Base-by-base conservation (phyloP, 805 yeast genomes). In the Groenewaldozyma salmanticensis region DNA sequence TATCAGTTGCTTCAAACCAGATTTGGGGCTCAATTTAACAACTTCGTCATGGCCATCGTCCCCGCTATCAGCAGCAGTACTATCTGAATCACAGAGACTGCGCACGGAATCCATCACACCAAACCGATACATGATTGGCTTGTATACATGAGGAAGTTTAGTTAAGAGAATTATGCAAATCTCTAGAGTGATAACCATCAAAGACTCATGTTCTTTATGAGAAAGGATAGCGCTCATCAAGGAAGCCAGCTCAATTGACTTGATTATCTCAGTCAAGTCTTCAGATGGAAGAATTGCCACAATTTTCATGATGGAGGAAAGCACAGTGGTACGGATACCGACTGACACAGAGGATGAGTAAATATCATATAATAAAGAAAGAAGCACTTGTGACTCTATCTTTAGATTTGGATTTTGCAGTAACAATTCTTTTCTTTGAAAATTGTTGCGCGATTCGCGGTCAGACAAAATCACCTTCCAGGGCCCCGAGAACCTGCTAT, bases 301-400 rank as follows among this genome's bases (percentile, higher is more conserved):
- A 13, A 79, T 66, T 46, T 84, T 68, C 11, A 73, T 56, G 15
- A 83, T 51, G 15, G 75, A 68, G 9, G 77, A 59, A 18, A 82
- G 59, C 1, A 72, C 74, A 39, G 72, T 66, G 40, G 77, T 68
- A 49, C 92, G 71, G 5, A 81, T 66, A 13, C 72, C 74, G 47
- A 69, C 74, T 44, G 82, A 85, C 54, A 82, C 79, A 0, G 90
- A 71, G 2, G 90, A 77, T 27, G 81, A 77, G 52, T 79, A 85
- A 5, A 83, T 70, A 45, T 74, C 76, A 7, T 81, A 57, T 39
- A 85, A 78, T 49, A 0, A 74, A 69, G 50, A 47, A 9, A 42
- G 37, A 21, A 24, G 13, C 7, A 24, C 39, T 33, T 17, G 42
- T 39, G 9, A 7, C 13, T 24, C 29, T 9, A 13, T 9, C 13